Evolutionary conservation across 352 stramenopile genomes (phyloP).

Genomic region (Phytopythium litorale): DNA sequence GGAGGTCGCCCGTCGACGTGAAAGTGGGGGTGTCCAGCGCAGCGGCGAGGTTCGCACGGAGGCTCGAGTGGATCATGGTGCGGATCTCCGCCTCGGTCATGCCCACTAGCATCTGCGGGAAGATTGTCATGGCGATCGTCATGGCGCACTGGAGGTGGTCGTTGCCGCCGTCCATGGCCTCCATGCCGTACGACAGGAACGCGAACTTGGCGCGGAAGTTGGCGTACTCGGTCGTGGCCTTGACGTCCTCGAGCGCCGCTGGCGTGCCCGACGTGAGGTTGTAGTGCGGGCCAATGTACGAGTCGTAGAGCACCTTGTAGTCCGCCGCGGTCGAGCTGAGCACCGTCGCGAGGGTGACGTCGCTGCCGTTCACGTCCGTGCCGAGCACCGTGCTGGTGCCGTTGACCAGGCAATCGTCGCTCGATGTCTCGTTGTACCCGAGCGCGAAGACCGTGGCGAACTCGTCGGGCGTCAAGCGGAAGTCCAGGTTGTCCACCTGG

Average conservation of each 20-base stretch:
- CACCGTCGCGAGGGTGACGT: conserved; percentile 35
- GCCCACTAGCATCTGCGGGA: conserved; percentile 46
- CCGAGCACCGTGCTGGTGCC: conserved; percentile 43
- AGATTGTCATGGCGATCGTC: conserved; percentile 53
- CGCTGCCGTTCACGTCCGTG: conserved; percentile 29
- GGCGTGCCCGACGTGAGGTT: conserved; percentile 27
- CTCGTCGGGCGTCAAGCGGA: conserved; percentile 34
- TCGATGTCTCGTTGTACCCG: conserved; percentile 44
- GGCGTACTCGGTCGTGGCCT: conserved; percentile 35
- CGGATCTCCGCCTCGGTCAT: conserved; percentile 55
- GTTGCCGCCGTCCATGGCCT: conserved; percentile 42
- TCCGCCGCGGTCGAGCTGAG: conserved; percentile 28
- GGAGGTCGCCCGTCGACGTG: conserved; percentile 32
- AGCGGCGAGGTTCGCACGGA: conserved; percentile 45
- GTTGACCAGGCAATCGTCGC: conserved; percentile 39
- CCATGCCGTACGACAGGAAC: conserved; percentile 42
- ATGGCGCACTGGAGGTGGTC: conserved; percentile 30
- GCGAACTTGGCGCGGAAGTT: conserved; percentile 60
- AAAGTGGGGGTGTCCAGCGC: conserved; percentile 33
- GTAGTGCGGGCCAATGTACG: conserved; percentile 44
- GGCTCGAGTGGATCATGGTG: conserved; percentile 35
- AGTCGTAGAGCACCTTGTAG: conserved; percentile 51
- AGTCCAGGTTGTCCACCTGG: conserved; percentile 54
- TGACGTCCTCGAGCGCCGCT: conserved; percentile 27
- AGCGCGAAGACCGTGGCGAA: conserved; percentile 45